phyloP scores from a whole-genome alignment of 805 yeast genomes.

The Kazachstania africana region DNA sequence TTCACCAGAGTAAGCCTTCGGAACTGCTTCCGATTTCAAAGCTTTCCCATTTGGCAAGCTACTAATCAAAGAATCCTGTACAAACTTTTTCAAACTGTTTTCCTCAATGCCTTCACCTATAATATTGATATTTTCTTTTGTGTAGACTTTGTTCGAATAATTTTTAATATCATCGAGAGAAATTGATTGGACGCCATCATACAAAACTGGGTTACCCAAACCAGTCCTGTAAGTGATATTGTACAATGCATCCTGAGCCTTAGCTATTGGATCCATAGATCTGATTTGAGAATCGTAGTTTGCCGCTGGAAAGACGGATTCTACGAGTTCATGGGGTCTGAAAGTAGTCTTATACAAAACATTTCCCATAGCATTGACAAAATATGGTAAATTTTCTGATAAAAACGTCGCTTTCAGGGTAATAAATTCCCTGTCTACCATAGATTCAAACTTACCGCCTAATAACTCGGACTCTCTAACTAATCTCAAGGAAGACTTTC shows the following conservation, averaged over 20 bases:
- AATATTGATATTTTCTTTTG: constrained; percentile 58
- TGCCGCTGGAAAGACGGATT: constrained; percentile 73
- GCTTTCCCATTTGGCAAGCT: constrained; percentile 50
- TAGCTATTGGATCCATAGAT: constrained; percentile 37
- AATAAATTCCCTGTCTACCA: constrained; percentile 74
- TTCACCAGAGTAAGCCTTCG: constrained; percentile 48
- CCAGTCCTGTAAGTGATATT: constrained; percentile 76
- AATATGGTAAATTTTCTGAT: constrained; percentile 83
- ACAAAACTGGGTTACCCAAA: constrained; percentile 72
- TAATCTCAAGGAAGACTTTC: constrained; percentile 82
- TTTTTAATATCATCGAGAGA: constrained; percentile 52
- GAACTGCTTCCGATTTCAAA: constrained; percentile 28
- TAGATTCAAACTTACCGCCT: constrained; percentile 68
- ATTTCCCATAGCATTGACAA: constrained; percentile 72
- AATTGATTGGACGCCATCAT: constrained; percentile 50
- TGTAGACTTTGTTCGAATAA: constrained; percentile 58
- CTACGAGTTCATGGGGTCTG: constrained; percentile 75
- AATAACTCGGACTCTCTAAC: constrained; percentile 90
- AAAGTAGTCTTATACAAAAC: constrained; percentile 58
- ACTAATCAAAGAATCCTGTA: constrained; percentile 51
- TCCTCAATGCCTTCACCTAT: constrained; percentile 63
- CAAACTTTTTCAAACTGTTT: constrained; percentile 56
- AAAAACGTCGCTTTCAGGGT: constrained; percentile 73
- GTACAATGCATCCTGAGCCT: constrained; percentile 71
- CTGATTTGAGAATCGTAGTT: constrained; percentile 48